Conservation (phyloP, 352 stramenopile species). For the Elongisporangium undulatum region DNA sequence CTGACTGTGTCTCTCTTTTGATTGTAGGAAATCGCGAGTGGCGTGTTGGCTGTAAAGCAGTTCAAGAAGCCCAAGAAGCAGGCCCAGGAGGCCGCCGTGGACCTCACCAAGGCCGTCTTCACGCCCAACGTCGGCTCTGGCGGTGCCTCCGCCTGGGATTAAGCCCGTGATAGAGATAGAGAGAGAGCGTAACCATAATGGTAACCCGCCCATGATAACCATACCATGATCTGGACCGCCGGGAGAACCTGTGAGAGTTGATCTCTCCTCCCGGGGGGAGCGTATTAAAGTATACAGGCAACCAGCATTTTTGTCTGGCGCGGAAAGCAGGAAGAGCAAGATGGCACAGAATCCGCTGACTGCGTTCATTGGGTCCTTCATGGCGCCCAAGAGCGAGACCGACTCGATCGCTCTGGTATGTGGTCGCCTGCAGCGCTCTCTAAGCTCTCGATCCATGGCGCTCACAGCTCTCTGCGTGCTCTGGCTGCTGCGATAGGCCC, state of each 20-base stretch:
- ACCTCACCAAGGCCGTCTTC: conserved; percentile 61
- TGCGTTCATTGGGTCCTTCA: conserved; percentile 67
- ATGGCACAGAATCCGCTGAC: conserved; percentile 69
- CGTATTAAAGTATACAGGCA: neutral
- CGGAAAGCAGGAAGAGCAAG: conserved; percentile 12
- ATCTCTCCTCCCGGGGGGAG: neutral
- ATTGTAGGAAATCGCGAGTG: conserved; percentile 54
- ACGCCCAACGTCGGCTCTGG: conserved; percentile 61
- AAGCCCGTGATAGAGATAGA: conserved; percentile 7
- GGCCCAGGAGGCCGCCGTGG: conserved; percentile 21
- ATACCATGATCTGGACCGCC: conserved; percentile 3
- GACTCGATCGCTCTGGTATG: conserved; percentile 47
- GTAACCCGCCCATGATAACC: neutral
- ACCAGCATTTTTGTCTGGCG: neutral
- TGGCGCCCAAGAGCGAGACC: conserved; percentile 41
- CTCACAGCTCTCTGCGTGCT: neutral
- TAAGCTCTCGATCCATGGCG: neutral
- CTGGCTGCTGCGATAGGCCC: conserved; percentile 17
- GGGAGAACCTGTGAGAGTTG: neutral
- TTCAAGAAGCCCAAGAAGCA: conserved; percentile 64
- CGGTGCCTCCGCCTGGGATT: conserved; percentile 73
- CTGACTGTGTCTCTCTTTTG: neutral
- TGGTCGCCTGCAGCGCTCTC: neutral
- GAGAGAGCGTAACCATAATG: conserved; percentile 1
- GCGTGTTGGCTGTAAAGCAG: conserved; percentile 71